These are phyloP conservation scores for Marasmius tenuissimus DNA, from an alignment of 1,284 basidiomycete species.

Conservation along the genomic window DNA sequence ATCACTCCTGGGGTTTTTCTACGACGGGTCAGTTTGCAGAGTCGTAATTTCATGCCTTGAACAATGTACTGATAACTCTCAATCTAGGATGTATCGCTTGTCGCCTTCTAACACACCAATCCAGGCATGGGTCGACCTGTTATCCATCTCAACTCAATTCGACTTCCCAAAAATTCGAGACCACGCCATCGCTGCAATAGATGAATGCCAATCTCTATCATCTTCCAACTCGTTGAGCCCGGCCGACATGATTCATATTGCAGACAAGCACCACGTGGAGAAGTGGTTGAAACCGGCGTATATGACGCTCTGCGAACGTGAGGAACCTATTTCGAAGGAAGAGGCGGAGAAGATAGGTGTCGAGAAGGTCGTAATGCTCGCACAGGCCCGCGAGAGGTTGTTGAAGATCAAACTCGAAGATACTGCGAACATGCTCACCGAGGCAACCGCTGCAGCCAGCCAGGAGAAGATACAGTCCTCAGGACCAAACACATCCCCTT, in stretches of 20 bases:
- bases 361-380: not conserved
- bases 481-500: too few relatives aligned
- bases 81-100: constrained; percentile 8
- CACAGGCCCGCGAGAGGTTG: not conserved
- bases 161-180: constrained; percentile 6
- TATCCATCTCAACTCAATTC: constrained; percentile 3
- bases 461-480: not conserved
- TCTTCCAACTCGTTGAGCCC: not conserved
- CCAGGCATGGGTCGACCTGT: constrained; percentile 9
- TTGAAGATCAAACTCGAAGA: not conserved
- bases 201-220: not conserved
- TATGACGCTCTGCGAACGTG: not conserved
- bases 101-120: not conserved
- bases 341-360: not conserved
- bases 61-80: not conserved
- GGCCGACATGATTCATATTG: not conserved
- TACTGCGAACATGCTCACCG: not conserved
- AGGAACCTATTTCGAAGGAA: not conserved
- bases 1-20: constrained; percentile 6
- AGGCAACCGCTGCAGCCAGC: not conserved
- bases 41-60: not conserved
- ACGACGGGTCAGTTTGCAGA: not conserved
- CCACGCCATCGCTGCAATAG: constrained; percentile 8
- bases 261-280: not conserved
- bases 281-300: not conserved